Evolutionary conservation across 805 yeast species (phyloP).

Genomic region (Wickerhamiella musiphila): DNA sequence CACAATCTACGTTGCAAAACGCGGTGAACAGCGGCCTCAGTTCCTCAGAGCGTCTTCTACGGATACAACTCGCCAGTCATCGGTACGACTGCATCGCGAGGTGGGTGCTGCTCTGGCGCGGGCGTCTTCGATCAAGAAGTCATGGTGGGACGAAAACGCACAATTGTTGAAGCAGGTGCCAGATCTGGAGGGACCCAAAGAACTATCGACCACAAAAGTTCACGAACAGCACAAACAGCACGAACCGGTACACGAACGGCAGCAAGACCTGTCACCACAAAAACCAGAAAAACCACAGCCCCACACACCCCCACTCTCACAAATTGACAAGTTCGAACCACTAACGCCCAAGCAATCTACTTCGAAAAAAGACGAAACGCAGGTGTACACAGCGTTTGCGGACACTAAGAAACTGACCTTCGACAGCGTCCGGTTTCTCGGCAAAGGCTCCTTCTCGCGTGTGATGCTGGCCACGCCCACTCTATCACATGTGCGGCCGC

Average conservation of each 20-base stretch:
- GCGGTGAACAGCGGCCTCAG: slow-evolving; percentile 3
- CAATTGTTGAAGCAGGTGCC: too few relatives aligned
- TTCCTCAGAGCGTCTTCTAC: not conserved
- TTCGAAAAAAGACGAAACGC: slow-evolving; percentile 2
- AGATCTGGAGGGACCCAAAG: too few relatives aligned
- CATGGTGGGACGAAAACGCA: too few relatives aligned
- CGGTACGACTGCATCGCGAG: slow-evolving; percentile 1
- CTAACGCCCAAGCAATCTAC: not conserved
- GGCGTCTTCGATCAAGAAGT: not conserved
- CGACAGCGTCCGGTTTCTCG: slow-evolving; percentile 20
- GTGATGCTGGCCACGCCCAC: slow-evolving; percentile 24
- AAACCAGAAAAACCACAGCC: not conserved
- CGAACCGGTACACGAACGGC: not conserved
- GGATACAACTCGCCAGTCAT: not conserved
- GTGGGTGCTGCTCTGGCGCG: slow-evolving; percentile 1
- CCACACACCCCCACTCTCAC: not conserved
- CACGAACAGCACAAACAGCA: not conserved
- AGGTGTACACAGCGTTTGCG: slow-evolving; percentile 17
- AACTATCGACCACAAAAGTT: not conserved
- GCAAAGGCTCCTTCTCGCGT: slow-evolving; percentile 26
- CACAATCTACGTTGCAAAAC: slow-evolving; percentile 5
- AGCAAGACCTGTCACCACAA: slow-evolving; percentile 2
- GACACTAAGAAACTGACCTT: slow-evolving; percentile 15
- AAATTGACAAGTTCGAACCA: not conserved
- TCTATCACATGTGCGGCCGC: slow-evolving; percentile 20